A percentile compares a stretch with the other conserved stretches of the same genome.
Evolutionary conservation across 371 early-diverging fungal genomes (phyloP).

Genomic region (Mortierella sp.): DNA sequence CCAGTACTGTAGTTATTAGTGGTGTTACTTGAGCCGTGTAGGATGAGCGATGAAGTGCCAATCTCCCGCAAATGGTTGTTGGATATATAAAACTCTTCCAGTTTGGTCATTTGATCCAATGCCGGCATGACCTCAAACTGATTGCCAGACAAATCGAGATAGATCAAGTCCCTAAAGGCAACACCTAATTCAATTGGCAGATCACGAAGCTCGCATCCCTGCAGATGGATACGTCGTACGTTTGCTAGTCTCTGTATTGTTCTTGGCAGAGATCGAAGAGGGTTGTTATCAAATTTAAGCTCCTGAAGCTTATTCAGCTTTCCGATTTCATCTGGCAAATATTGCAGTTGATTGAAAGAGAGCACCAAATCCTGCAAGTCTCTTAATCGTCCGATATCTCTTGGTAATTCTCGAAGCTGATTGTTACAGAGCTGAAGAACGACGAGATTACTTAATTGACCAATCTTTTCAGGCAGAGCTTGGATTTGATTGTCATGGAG

Average conservation of each 20-base stretch:
- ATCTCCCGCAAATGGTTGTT: constrained; percentile 56
- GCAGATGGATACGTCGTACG: constrained; percentile 53
- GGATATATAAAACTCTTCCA: constrained; percentile 57
- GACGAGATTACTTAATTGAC: constrained; percentile 62
- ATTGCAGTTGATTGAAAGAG: constrained; percentile 66
- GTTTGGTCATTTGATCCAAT: constrained; percentile 52
- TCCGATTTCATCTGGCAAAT: constrained; percentile 75
- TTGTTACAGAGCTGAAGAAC: constrained; percentile 70
- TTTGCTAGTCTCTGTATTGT: constrained; percentile 45
- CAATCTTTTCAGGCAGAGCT: constrained; percentile 64
- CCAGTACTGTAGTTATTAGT: constrained; percentile 18
- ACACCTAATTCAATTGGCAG: constrained; percentile 57
- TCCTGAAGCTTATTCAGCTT: constrained; percentile 67
- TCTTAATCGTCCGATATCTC: constrained; percentile 72
- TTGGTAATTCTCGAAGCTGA: constrained; percentile 67
- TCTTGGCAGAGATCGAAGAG: constrained; percentile 48
- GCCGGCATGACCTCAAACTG: constrained; percentile 57
- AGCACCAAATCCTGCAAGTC: constrained; percentile 70
- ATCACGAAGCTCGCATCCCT: constrained; percentile 57
- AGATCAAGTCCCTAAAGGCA: constrained; percentile 50
- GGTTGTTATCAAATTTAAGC: constrained; percentile 61
- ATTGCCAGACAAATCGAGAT: constrained; percentile 55
- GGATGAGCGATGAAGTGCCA: constrained; percentile 43
- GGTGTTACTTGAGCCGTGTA: constrained; percentile 22
- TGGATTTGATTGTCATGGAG: constrained; percentile 68